phyloP scores from a whole-genome alignment of 73 alveolate genomes.

The Tetrahymena borealis region DNA sequence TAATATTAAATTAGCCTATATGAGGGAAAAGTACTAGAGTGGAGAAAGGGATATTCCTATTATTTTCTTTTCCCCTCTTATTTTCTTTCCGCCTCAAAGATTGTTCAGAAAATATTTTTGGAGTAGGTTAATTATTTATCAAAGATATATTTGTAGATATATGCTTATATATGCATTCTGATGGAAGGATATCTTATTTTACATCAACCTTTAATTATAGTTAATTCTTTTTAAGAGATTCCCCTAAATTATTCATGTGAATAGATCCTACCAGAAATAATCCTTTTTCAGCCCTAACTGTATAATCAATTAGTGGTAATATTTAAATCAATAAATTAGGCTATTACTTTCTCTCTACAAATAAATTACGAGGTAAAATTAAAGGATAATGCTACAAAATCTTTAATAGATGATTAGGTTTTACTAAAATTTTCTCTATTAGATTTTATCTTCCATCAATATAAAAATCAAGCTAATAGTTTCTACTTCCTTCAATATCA shows the following conservation, averaged over 20 bases:
- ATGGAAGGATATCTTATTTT: neutral
- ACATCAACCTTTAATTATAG: neutral
- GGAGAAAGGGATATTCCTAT: neutral
- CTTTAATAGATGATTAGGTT: neutral
- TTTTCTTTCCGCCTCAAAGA: neutral
- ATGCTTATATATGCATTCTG: neutral
- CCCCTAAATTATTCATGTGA: neutral
- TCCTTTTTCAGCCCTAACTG: neutral
- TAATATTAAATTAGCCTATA: neutral
- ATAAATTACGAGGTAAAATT: neutral
- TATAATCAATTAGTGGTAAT: neutral
- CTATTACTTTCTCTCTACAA: neutral
- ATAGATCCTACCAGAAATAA: neutral
- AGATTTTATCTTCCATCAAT: neutral
- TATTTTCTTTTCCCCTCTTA: neutral
- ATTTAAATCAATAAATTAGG: neutral
- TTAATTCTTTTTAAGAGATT: neutral
- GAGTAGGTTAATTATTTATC: neutral
- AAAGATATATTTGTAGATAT: neutral
- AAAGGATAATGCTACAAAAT: neutral
- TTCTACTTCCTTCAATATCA: neutral
- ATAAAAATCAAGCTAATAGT: neutral
- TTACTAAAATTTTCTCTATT: neutral
- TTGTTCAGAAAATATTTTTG: neutral
- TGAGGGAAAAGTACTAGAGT: neutral